Evolutionary conservation across 768 basidiomycete genomes (phyloP), one percentile per base, ranked within the genome.

Genomic region (Pulveroboletus sp.): DNA sequence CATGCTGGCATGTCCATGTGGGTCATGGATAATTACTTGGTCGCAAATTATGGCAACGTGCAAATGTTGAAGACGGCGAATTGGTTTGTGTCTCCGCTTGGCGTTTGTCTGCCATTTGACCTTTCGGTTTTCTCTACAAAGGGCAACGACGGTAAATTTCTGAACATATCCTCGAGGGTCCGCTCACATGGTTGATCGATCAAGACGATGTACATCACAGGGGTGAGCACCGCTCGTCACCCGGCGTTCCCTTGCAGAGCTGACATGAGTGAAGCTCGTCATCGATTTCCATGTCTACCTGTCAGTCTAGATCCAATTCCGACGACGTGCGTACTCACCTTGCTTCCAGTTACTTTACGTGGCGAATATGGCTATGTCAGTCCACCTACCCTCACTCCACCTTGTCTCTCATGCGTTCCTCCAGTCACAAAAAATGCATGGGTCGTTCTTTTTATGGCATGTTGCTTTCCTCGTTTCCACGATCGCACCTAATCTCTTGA

Each of bases 341-440:
- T 17, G 16, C 19, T 16, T 2, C 5, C 34, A 64, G 63, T 2
- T 64, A 64, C 47, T 64, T 64, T 43, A 66, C 61, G 5, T 64
- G 63, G 63, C 51, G 63, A 6, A 52, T 64, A 58, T 64, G 64
- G 64, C 11, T 53, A 36, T 64, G 63, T 64, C 36, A 46, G 61
- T 53, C 25, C 17, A 39, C 12, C 34, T 24, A 31, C 2, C 12
- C 12, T 23, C 17, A 7, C 5, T 5, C 45, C 41, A 6, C 34
- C 20, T 31, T 8, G 7, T 9, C 10, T 46, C 51, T 63, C 38
- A 64, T 35, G 1, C 2, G 0, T 42, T 47, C 6, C 5, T 46
- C 27, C 21, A 64, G 63, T 64, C 44, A 52, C 51, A 1, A 49
- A 34, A n/a, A 52, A 34, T 5, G 34, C 2, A 37, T 55, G 49